Conservation (phyloP, 371 early-diverging fungal species). For the Rhizopus microsporus region DNA sequence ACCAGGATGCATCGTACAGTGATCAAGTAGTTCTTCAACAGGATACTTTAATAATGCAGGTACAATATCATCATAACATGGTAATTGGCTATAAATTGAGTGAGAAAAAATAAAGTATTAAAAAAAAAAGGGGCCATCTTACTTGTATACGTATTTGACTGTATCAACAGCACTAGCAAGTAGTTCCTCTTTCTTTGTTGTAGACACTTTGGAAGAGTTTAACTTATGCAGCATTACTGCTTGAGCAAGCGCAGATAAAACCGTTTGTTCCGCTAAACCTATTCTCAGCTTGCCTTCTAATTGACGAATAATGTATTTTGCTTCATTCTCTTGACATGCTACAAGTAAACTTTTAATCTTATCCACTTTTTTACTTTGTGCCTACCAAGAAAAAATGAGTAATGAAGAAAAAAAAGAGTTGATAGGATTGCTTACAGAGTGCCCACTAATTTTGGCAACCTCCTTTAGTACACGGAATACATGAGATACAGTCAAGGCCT, state of each 20-base stretch:
- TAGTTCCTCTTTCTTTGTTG: conserved; percentile 55
- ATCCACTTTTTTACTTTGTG: conserved; percentile 80
- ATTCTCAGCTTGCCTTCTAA: conserved; percentile 97
- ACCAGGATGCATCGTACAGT: conserved; percentile 91
- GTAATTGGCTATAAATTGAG: conserved; percentile 68
- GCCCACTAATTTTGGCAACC: conserved; percentile 83
- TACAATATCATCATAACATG: conserved; percentile 88
- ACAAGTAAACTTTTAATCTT: conserved; percentile 85
- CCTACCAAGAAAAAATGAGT: conserved; percentile 34
- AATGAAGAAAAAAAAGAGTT: no score
- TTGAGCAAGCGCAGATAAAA: conserved; percentile 87
- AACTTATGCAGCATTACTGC: conserved; percentile 62
- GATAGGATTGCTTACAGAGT: conserved; percentile 48
- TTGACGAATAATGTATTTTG: conserved; percentile 92
- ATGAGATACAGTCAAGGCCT: conserved; percentile 75
- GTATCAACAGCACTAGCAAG: conserved; percentile 73
- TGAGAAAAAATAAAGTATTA: conserved; percentile 7
- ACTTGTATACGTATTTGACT: conserved; percentile 92
- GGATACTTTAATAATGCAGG: conserved; percentile 83
- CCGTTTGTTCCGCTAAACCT: conserved; percentile 96
- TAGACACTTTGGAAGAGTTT: conserved; percentile 43
- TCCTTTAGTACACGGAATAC: conserved; percentile 91
- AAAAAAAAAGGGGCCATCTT: conserved; percentile 8
- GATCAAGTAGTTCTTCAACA: conserved; percentile 60
- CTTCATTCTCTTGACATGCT: conserved; percentile 83